A percentile compares a stretch with the other conserved stretches of the same genome.
Conservation (phyloP, 441 rosid species). For the Erodium texanum region DNA sequence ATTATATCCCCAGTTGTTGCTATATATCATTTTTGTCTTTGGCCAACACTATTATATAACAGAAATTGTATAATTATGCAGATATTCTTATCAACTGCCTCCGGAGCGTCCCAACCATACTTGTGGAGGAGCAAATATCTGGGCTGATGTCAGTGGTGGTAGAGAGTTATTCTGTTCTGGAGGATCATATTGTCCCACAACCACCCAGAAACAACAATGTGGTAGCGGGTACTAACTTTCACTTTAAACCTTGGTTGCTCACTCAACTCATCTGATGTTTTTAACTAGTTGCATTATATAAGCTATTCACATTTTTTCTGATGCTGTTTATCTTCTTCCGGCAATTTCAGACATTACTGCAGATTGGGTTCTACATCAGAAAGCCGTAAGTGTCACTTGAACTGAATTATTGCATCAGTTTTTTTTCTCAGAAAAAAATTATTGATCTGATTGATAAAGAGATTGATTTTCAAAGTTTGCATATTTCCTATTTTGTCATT, state of each 20-base stretch:
- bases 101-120: conserved; percentile 58
- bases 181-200: conserved; percentile 82
- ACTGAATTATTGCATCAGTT: background rate
- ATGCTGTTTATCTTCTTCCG: conserved; percentile 21
- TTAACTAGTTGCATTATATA: no score
- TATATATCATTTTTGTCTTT: background rate
- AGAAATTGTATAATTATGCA: conserved; percentile 27
- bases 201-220: conserved; percentile 40
- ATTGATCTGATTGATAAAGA: background rate
- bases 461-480: background rate
- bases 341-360: conserved; percentile 69
- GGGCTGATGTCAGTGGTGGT: conserved; percentile 64
- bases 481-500: background rate
- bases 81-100: conserved; percentile 75
- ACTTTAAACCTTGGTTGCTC: background rate
- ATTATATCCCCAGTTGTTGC: conserved; percentile 5
- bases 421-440: no score
- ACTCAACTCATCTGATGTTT: background rate
- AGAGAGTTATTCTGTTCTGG: conserved; percentile 72
- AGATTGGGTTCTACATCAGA: conserved; percentile 77
- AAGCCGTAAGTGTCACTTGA: conserved; percentile 36
- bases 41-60: conserved; percentile 10
- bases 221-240: conserved; percentile 54
- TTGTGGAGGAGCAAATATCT: conserved; percentile 89
- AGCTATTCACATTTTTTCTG: background rate